These are phyloP conservation scores for Emiliania huxleyi DNA, from an alignment of 78 protist species.

Conservation along the genomic window DNA sequence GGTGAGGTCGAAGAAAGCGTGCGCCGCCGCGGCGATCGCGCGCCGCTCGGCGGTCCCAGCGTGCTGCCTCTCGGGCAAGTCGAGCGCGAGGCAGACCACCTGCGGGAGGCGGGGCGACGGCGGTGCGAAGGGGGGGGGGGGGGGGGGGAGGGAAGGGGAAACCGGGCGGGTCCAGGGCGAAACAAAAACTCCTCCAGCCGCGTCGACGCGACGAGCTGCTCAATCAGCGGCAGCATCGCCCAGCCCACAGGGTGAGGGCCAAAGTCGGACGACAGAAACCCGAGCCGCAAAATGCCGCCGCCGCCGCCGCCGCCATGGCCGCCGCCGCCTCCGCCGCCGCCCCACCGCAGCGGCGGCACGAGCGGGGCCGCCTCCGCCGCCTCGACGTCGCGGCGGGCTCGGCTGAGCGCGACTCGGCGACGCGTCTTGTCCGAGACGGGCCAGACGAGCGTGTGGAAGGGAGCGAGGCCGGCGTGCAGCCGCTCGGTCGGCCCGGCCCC, in stretches of 20 bases:
- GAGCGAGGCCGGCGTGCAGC: background rate
- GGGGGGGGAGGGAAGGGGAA: too few relatives aligned
- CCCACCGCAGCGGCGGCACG: background rate
- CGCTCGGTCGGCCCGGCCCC: background rate
- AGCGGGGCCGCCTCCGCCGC: background rate
- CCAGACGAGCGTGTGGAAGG: background rate
- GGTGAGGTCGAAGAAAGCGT: background rate
- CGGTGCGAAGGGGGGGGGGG: too few relatives aligned
- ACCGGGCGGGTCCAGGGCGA: too few relatives aligned
- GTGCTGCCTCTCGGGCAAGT: background rate
- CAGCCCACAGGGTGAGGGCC: background rate
- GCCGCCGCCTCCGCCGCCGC: background rate
- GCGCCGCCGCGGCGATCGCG: background rate
- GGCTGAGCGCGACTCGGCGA: background rate
- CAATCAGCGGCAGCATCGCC: background rate
- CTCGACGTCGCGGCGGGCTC: background rate
- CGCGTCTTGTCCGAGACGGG: background rate
- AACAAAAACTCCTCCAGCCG: too few relatives aligned
- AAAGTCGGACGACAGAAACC: background rate
- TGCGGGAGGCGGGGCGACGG: too few relatives aligned
- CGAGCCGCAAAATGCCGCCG: background rate
- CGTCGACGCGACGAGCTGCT: background rate
- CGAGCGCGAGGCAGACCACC: background rate
- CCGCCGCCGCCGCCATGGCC: background rate
- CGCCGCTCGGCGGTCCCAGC: background rate